A percentile compares a stretch with the other conserved stretches of the same genome.
phyloP scores from a whole-genome alignment of 2,329 filamentous ascomycete genomes.

The Penicillium expansum region DNA sequence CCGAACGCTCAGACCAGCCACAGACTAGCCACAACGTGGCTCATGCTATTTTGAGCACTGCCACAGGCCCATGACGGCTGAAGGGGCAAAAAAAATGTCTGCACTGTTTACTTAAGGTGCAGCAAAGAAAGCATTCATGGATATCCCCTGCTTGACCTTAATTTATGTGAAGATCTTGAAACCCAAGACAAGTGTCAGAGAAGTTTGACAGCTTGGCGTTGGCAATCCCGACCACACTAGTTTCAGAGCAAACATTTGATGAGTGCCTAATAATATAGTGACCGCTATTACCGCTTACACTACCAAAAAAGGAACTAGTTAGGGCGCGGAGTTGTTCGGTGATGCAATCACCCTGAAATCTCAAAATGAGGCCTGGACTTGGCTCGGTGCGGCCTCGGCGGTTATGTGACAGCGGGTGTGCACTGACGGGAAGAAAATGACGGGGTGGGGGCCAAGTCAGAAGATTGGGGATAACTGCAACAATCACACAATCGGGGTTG shows the following conservation, averaged over 20 bases:
- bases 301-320: conserved; percentile 4
- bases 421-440: conserved; percentile 10
- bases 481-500: conserved; percentile 3
- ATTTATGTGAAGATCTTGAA: neutral
- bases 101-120: neutral
- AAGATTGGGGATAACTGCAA: neutral
- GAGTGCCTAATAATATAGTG: conserved; percentile 2
- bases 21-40: conserved; percentile 20
- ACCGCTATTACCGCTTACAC: conserved; percentile 12
- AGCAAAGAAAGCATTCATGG: neutral
- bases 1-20: conserved; percentile 5
- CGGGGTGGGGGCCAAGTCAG: conserved; percentile 10
- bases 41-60: conserved; percentile 11
- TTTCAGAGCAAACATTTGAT: conserved; percentile 7
- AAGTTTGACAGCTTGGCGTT: conserved; percentile 9
- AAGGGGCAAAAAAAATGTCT: neutral
- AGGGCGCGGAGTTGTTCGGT: conserved; percentile 21
- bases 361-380: conserved; percentile 9
- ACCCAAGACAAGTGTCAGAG: neutral
- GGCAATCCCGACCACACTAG: neutral
- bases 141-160: neutral
- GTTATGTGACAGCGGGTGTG: conserved; percentile 22
- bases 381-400: conserved; percentile 4
- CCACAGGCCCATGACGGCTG: conserved; percentile 7
- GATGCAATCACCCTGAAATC: conserved; percentile 26